Evolutionary conservation across 805 yeast genomes (phyloP).

Genomic region (Wickerhamomyces rabaulensis): DNA sequence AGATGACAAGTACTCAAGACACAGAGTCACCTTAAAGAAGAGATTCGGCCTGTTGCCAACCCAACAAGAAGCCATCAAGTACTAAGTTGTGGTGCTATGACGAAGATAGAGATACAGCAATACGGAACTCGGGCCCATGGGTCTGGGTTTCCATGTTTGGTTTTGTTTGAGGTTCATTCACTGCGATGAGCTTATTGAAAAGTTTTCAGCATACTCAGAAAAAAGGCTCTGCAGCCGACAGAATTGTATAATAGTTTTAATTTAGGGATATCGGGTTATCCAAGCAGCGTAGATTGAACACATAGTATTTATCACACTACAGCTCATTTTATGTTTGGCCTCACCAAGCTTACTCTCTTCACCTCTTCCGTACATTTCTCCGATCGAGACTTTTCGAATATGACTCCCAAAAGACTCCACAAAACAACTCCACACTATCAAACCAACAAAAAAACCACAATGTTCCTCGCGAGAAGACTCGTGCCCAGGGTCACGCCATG

Average conservation of each 20-base stretch:
- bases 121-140: no score
- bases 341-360: no score
- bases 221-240: neutral
- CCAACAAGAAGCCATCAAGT: slow-evolving; percentile 39
- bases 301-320: no score
- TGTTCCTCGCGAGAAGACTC: neutral
- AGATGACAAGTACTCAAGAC: slow-evolving; percentile 98
- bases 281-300: no score
- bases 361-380: no score
- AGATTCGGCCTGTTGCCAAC: slow-evolving; percentile 87
- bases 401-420: no score
- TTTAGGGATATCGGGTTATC: neutral
- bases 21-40: slow-evolving; percentile 96
- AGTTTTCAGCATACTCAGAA: neutral
- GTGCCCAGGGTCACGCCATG: neutral
- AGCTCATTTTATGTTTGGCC: no score
- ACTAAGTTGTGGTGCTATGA: neutral
- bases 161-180: no score
- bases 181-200: neutral
- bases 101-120: no score
- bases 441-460: neutral
- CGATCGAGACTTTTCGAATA: no score
- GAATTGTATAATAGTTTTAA: neutral
- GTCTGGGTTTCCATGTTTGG: no score
- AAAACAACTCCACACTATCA: neutral